Evolutionary conservation across 352 stramenopile genomes (phyloP), one percentile per base, ranked within the genome.

Genomic region (Phytophthora megakarya): DNA sequence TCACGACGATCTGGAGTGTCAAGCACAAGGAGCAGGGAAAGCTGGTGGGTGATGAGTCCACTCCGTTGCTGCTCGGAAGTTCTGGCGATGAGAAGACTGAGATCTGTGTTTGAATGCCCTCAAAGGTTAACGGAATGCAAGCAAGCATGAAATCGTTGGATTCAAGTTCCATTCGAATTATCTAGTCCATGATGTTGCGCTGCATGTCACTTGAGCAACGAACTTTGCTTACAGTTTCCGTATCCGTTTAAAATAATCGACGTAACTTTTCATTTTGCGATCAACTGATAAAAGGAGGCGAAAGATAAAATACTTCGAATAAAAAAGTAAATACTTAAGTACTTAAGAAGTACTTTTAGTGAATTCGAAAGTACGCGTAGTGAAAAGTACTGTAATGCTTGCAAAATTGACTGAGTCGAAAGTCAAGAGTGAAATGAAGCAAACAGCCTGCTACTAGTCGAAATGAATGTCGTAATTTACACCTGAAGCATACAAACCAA

Each of bases 1-100:
- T 88, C 7, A 62, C 75, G 22, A 77, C 74, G 21, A 86, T 93
- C 60, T 86, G 78, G 47, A 54, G 79, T 38, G 67, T 70, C 9
- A 92, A 89, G 56, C 54, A 82, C 47, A 39, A 67, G 45, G 43
- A 59, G 21, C 15, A 57, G 42, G n/a, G 33, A 38, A 35, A 68
- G 23, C 21, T 56, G 9, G 23, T 67, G 33, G 47, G 48, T 22
- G 75, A 79, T 18, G 83, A 92, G 56, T 66, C 61, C 3, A 70
- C 59, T 28, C 80, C 83, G 25, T 67, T 92, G 25, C 67, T 91
- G 25, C 51, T 45, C 11, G 55, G 50, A 37, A 72, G 72, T 15
- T 66, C 52, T n/a, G 60, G 68, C 11, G 64, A 76, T 47, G 61
- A 75, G 44, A 70, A 56, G 21, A 71, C 58, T 11, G 67, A 75